phyloP scores from a whole-genome alignment of 352 stramenopile species.

The Globisporangium ultimum region DNA sequence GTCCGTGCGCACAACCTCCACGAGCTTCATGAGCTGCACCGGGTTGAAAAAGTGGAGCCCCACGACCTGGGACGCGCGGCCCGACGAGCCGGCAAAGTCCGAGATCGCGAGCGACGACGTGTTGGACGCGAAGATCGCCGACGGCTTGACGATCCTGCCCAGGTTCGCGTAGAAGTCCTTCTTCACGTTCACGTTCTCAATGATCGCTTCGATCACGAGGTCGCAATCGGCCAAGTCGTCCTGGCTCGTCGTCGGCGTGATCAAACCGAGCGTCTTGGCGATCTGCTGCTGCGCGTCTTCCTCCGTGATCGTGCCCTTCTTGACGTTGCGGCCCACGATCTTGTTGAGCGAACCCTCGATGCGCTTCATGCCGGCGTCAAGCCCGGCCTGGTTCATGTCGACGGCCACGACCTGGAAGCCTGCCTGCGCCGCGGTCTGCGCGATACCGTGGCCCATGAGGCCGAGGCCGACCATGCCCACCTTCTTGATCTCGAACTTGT shows the following conservation, averaged over 20 bases:
- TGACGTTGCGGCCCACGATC: slow-evolving; percentile 74
- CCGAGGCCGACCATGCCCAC: slow-evolving; percentile 95
- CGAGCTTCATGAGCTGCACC: slow-evolving; percentile 93
- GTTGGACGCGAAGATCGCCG: slow-evolving; percentile 96
- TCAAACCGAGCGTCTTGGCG: slow-evolving; percentile 59
- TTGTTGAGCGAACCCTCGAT: slow-evolving; percentile 93
- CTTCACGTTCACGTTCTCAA: slow-evolving; percentile 96
- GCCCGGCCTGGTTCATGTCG: slow-evolving; percentile 65
- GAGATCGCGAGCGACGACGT: slow-evolving; percentile 93
- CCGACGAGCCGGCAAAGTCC: slow-evolving; percentile 93
- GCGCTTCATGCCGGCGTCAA: slow-evolving; percentile 85
- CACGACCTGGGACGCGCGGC: slow-evolving; percentile 90
- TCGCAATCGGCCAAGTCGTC: slow-evolving; percentile 89
- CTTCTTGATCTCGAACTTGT: slow-evolving; percentile 60
- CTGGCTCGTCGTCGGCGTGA: slow-evolving; percentile 90
- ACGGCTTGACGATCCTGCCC: slow-evolving; percentile 85
- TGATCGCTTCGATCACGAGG: slow-evolving; percentile 97
- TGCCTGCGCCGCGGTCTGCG: slow-evolving; percentile 87
- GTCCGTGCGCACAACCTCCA: slow-evolving; percentile 96
- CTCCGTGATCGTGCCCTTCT: slow-evolving; percentile 86
- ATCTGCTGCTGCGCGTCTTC: slow-evolving; percentile 71
- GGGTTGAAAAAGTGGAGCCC: slow-evolving; percentile 99
- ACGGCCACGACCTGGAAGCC: slow-evolving; percentile 85
- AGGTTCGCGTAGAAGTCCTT: slow-evolving; percentile 93
- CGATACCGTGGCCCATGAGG: slow-evolving; percentile 98